Percentiles rank a stretch among this genome's conserved stretches.
Conservation (phyloP, 164 flowering plant species). For the Stephania yunnanensis region DNA sequence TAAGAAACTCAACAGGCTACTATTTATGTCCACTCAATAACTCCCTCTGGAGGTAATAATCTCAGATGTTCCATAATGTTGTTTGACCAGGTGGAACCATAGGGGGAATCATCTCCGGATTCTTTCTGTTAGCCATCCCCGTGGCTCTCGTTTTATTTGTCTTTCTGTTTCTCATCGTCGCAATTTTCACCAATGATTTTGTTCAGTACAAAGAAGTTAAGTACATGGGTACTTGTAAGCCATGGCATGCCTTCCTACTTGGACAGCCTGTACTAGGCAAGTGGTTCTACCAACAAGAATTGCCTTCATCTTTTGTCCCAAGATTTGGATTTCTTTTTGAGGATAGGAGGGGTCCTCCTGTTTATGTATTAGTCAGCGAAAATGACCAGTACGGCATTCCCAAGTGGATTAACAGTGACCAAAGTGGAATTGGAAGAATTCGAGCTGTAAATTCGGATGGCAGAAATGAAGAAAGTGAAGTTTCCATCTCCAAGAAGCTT, state of each 20-base stretch:
- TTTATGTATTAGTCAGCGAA: constrained; percentile 24
- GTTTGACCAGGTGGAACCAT: constrained; percentile 38
- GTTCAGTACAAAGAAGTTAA: constrained; percentile 45
- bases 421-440: constrained; percentile 49
- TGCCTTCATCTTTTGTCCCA: constrained; percentile 37
- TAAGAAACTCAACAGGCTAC: constrained; percentile 9
- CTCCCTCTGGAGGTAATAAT: not conserved
- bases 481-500: constrained; percentile 21
- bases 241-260: constrained; percentile 28
- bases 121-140: constrained; percentile 45
- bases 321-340: constrained; percentile 51
- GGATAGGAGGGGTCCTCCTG: constrained; percentile 44
- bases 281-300: constrained; percentile 46
- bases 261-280: constrained; percentile 40
- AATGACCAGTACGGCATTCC: constrained; percentile 29
- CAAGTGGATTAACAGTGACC: constrained; percentile 34
- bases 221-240: constrained; percentile 6
- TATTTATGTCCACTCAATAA: not conserved
- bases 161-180: constrained; percentile 33
- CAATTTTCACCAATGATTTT: constrained; percentile 33
- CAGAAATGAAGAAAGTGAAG: constrained; percentile 29
- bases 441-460: constrained; percentile 33
- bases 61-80: not conserved
- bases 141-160: constrained; percentile 44
- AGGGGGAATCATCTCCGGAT: constrained; percentile 42